phyloP scores from a whole-genome alignment of 345 rosid genomes.

The Citrus glauca region DNA sequence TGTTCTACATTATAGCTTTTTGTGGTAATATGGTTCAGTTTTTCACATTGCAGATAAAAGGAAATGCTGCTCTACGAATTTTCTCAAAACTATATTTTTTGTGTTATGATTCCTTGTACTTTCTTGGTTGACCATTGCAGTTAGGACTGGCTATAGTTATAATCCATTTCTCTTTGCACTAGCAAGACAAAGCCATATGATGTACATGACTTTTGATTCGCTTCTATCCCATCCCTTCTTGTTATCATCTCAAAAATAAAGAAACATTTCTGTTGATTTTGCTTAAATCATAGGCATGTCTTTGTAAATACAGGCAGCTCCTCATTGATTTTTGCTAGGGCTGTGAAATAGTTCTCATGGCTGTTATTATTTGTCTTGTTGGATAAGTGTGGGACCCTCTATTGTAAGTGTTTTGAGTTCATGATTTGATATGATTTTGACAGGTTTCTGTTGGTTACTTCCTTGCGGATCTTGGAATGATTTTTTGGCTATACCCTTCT shows the following conservation, averaged over 20 bases:
- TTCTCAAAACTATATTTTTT: not conserved
- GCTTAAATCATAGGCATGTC: not conserved
- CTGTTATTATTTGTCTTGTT: not conserved
- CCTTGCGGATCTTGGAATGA: conserved; percentile 73
- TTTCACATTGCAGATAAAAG: not conserved
- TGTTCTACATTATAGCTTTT: not conserved
- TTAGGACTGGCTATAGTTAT: not conserved
- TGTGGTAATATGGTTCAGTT: not conserved
- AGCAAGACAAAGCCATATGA: not conserved
- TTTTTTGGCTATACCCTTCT: conserved; percentile 77
- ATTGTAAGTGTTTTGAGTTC: not conserved
- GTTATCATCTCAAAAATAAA: not conserved
- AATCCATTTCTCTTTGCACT: not conserved
- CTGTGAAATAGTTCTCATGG: not conserved
- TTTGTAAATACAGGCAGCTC: not conserved
- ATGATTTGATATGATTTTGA: conserved; percentile 10
- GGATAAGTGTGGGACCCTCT: not conserved
- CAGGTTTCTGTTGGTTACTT: conserved; percentile 94
- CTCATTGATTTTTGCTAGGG: not conserved
- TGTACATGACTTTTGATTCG: not conserved
- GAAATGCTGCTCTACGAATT: not conserved
- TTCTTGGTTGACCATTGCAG: not conserved
- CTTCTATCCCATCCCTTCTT: not conserved
- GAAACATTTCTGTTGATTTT: not conserved
- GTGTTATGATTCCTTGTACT: not conserved